phyloP scores from a whole-genome alignment of 2,329 filamentous ascomycete species.

The Alternaria postmessia region DNA sequence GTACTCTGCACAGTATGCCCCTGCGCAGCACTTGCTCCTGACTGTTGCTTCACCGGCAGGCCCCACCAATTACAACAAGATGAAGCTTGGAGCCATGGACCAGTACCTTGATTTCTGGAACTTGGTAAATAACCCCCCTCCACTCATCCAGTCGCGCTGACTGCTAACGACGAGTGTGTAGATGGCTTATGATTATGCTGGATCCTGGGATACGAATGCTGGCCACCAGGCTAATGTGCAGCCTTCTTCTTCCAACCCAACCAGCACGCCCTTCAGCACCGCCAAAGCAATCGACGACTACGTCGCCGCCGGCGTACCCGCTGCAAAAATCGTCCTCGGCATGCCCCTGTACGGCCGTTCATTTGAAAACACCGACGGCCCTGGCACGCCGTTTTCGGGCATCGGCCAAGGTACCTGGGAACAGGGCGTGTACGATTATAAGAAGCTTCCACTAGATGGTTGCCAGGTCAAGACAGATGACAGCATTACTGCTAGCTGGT shows the following conservation, averaged over 20 bases:
- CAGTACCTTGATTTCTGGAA: constrained; percentile 62
- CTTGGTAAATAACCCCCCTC: constrained; percentile 45
- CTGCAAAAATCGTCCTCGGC: constrained; percentile 47
- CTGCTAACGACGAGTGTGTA: background rate
- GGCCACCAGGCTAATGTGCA: constrained; percentile 47
- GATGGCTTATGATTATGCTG: constrained; percentile 84
- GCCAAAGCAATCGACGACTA: constrained; percentile 44
- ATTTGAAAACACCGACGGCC: constrained; percentile 47
- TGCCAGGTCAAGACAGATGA: constrained; percentile 32
- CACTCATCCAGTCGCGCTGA: background rate
- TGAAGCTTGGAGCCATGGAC: constrained; percentile 57
- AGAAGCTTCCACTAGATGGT: constrained; percentile 42
- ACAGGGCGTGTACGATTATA: constrained; percentile 49
- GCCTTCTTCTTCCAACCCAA: constrained; percentile 34
- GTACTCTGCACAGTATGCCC: constrained; percentile 52
- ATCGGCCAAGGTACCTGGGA: constrained; percentile 47
- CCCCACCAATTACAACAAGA: constrained; percentile 54
- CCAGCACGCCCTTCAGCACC: constrained; percentile 47
- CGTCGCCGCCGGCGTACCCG: constrained; percentile 40
- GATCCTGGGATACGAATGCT: constrained; percentile 45
- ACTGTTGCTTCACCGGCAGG: constrained; percentile 57
- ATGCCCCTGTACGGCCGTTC: constrained; percentile 50
- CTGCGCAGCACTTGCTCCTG: constrained; percentile 54
- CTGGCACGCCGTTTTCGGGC: constrained; percentile 42
- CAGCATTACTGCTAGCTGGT: constrained; percentile 38